A percentile compares a stretch with the other conserved stretches of the same genome.
These are phyloP conservation scores for Prosopis cineraria DNA, from an alignment of 306 rosid genomes.

Conservation along the genomic window DNA sequence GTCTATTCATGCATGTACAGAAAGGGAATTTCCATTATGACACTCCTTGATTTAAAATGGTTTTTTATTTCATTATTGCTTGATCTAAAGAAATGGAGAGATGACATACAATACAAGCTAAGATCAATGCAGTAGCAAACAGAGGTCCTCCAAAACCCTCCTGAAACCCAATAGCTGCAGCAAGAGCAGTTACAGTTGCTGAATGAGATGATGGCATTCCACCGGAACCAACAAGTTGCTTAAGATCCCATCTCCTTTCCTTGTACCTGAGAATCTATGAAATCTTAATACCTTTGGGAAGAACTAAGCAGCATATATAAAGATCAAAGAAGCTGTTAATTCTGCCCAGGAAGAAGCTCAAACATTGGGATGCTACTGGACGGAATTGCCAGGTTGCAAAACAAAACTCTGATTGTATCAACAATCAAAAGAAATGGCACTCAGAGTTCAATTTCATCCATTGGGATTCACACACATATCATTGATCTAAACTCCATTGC, in stretches of 20 bases:
- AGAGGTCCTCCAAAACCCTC: conserved; percentile 88
- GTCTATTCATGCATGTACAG: neutral
- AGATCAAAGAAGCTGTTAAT: neutral
- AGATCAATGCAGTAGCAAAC: conserved; percentile 75
- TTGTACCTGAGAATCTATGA: conserved; percentile 68
- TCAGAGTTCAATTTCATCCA: conserved; percentile 4
- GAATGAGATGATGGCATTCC: conserved; percentile 99
- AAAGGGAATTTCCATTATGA: conserved; percentile 3
- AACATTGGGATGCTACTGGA: neutral
- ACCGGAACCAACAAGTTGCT: conserved; percentile 86
- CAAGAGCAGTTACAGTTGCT: conserved; percentile 90
- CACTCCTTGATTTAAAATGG: neutral
- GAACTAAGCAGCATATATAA: conserved; percentile 24
- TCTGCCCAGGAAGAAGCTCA: neutral
- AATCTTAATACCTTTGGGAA: conserved; percentile 45
- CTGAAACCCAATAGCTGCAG: conserved; percentile 81
- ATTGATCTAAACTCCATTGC: conserved; percentile 4
- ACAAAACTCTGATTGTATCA: neutral
- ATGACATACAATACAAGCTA: conserved; percentile 80
- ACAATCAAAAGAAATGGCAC: neutral
- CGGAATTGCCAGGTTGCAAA: neutral
- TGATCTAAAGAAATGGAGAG: conserved; percentile 14
- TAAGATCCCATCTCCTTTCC: conserved; percentile 91
- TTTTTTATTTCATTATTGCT: neutral
- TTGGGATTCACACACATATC: conserved; percentile 1